Evolutionary conservation across 106 monocot species (phyloP).

Genomic region (Dioscorea alata): DNA sequence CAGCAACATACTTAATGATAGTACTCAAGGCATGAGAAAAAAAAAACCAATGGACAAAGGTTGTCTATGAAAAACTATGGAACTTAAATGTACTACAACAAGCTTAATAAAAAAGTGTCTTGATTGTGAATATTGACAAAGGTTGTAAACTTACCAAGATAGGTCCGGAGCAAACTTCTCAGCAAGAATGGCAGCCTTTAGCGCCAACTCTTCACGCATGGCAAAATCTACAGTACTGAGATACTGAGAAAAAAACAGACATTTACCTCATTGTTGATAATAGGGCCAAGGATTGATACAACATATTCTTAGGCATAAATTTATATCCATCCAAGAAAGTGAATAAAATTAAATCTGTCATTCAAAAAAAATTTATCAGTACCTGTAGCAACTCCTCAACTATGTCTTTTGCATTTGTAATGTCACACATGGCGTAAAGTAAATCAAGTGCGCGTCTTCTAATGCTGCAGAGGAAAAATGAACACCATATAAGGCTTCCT

Average conservation of each 20-base stretch:
- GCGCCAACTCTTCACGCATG: conserved; percentile 97
- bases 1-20: too few relatives aligned
- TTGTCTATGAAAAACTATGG: too few relatives aligned
- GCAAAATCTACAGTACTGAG: conserved; percentile 91
- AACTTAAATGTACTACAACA: too few relatives aligned
- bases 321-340: too few relatives aligned
- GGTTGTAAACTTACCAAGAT: conserved; percentile 57
- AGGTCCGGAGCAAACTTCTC: conserved; percentile 99
- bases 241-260: conserved; percentile 46
- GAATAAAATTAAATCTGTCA: not conserved
- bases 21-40: too few relatives aligned
- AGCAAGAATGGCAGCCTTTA: conserved; percentile 98
- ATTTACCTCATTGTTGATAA: not conserved
- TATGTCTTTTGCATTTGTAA: conserved; percentile 98
- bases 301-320: too few relatives aligned
- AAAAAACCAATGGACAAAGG: too few relatives aligned
- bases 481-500: too few relatives aligned
- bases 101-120: too few relatives aligned
- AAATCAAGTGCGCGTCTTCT: conserved; percentile 99
- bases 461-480: conserved; percentile 49
- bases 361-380: not conserved
- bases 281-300: not conserved
- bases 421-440: conserved; percentile 98
- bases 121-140: too few relatives aligned
- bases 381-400: conserved; percentile 98